Evolutionary conservation across 2,329 filamentous ascomycete species (phyloP).

Genomic region (Pezicula neosporulosa): DNA sequence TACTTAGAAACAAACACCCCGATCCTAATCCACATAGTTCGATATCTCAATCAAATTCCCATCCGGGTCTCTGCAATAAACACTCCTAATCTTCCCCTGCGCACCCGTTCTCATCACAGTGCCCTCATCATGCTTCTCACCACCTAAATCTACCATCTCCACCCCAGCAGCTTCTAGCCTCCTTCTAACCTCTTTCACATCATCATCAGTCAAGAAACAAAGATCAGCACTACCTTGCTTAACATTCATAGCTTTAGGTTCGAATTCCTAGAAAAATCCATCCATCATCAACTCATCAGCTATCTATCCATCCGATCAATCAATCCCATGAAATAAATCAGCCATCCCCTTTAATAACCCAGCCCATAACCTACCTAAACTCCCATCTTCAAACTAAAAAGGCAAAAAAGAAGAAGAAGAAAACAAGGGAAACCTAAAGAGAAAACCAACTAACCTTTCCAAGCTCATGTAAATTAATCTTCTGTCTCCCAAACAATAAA

Average conservation of each 20-base stretch:
- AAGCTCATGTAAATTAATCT: constrained; percentile 58
- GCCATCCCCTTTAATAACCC: neutral
- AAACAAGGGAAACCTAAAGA: neutral
- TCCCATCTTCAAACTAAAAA: neutral
- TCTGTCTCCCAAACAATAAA: constrained; percentile 53
- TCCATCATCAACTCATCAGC: neutral
- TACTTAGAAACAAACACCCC: no score
- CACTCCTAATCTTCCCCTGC: constrained; percentile 48
- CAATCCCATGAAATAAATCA: neutral
- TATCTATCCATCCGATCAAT: no score
- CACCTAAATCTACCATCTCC: constrained; percentile 34
- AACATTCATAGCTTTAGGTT: constrained; percentile 52
- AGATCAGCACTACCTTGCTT: constrained; percentile 55
- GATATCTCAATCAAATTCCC: constrained; percentile 52
- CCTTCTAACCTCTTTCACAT: constrained; percentile 42
- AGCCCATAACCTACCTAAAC: no score
- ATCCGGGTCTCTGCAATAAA: constrained; percentile 60
- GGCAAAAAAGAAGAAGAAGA: no score
- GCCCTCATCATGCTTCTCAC: constrained; percentile 36
- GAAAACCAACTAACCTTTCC: constrained; percentile 32
- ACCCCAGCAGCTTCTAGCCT: constrained; percentile 40
- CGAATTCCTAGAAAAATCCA: constrained; percentile 49
- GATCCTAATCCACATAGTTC: neutral
- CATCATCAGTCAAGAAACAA: constrained; percentile 53
- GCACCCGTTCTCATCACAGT: constrained; percentile 55